Conservation (phyloP, 208 protist species). For the Trypanosoma avium region DNA sequence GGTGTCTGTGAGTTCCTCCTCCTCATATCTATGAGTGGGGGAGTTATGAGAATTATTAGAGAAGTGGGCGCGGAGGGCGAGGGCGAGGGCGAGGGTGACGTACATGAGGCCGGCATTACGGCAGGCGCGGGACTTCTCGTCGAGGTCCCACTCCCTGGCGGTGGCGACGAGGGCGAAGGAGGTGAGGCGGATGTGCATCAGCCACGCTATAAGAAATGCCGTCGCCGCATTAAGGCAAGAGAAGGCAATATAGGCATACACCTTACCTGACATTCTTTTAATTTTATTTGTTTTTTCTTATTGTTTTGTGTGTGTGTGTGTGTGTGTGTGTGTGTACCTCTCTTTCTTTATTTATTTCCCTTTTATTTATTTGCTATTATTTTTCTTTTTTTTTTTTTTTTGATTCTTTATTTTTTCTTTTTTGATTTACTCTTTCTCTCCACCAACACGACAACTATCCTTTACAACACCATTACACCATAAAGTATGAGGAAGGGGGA, state of each 20-base stretch:
- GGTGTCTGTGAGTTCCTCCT: slow-evolving; percentile 12
- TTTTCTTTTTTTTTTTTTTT: no score
- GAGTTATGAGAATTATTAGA: neutral
- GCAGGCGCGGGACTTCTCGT: slow-evolving; percentile 63
- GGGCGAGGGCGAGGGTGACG: slow-evolving; percentile 44
- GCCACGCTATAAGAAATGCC: slow-evolving; percentile 73
- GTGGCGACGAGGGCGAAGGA: slow-evolving; percentile 62
- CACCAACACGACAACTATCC: no score
- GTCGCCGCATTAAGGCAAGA: slow-evolving; percentile 68
- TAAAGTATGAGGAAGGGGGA: neutral
- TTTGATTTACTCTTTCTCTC: no score
- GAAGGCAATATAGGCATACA: slow-evolving; percentile 68
- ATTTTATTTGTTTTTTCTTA: neutral
- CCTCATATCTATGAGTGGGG: slow-evolving; percentile 10
- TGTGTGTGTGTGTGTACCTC: neutral
- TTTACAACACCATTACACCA: neutral
- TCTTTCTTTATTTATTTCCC: neutral
- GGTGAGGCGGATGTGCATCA: slow-evolving; percentile 63
- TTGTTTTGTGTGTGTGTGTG: neutral
- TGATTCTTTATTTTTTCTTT: no score
- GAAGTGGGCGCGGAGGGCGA: slow-evolving; percentile 26
- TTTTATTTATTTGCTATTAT: no score
- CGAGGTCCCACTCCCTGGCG: slow-evolving; percentile 53
- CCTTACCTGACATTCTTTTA: slow-evolving; percentile 22
- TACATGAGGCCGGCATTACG: slow-evolving; percentile 68